Evolutionary conservation across 2,329 filamentous ascomycete species (phyloP).

Genomic region (Sarocladium strictum): DNA sequence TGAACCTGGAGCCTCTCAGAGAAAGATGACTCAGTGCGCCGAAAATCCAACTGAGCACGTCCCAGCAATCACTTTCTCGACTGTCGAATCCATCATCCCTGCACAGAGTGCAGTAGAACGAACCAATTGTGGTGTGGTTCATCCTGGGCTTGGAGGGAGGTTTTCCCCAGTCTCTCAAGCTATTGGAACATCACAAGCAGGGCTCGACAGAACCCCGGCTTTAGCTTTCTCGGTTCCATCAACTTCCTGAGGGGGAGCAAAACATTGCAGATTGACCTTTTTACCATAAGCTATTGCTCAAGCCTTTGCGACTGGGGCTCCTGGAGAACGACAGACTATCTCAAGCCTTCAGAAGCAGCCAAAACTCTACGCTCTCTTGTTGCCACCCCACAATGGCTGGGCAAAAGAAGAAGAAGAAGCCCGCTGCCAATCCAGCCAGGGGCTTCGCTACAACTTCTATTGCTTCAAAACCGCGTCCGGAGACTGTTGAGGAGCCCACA

Average conservation of each 20-base stretch:
- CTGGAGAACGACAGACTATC: background rate
- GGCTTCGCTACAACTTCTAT: constrained; percentile 93
- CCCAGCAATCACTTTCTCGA: background rate
- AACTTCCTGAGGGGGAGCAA: background rate
- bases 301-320: background rate
- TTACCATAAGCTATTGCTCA: background rate
- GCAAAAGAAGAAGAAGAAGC: constrained; percentile 85
- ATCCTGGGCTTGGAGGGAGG: too few species aligned
- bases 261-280: background rate
- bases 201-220: background rate
- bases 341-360: background rate
- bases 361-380: background rate
- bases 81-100: background rate
- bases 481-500: constrained; percentile 30
- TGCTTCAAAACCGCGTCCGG: constrained; percentile 72
- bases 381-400: constrained; percentile 53
- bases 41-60: background rate
- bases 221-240: background rate
- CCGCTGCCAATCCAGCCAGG: constrained; percentile 76
- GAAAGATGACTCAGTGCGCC: constrained; percentile 1
- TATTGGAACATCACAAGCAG: background rate
- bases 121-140: too few species aligned
- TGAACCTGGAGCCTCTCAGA: too few species aligned
- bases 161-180: too few species aligned
- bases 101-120: background rate